Evolutionary conservation across 179 eudicot genomes (phyloP).

Genomic region (Carnegiea gigantea): DNA sequence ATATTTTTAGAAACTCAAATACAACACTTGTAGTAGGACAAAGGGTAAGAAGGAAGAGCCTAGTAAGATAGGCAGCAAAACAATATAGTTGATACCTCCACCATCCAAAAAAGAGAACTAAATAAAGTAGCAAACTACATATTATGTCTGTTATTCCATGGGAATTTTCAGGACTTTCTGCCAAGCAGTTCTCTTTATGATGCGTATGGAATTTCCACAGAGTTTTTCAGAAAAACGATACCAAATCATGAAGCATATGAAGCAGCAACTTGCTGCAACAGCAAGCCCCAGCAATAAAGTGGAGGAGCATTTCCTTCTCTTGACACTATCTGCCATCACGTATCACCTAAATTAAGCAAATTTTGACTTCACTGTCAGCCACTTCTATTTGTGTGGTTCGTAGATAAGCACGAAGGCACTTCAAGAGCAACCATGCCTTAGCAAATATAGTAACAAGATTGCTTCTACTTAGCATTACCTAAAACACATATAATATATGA

Average conservation of each 20-base stretch:
- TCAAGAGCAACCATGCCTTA: neutral
- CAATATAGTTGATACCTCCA: neutral
- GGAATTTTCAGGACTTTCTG: neutral
- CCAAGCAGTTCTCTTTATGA: neutral
- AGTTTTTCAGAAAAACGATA: neutral
- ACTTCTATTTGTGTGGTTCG: neutral
- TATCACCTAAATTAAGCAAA: neutral
- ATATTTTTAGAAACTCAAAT: neutral
- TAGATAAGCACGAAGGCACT: neutral
- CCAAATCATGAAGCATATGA: neutral
- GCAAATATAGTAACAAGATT: neutral
- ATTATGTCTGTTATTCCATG: neutral
- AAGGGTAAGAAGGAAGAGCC: neutral
- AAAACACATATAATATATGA: neutral
- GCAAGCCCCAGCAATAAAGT: neutral
- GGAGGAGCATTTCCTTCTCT: neutral
- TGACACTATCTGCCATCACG: neutral
- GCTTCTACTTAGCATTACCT: neutral
- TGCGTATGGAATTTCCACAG: neutral
- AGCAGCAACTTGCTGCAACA: conserved; percentile 1
- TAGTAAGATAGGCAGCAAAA: neutral
- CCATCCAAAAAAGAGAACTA: neutral
- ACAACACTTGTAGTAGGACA: neutral
- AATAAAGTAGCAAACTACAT: neutral
- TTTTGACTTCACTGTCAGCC: neutral